These are phyloP conservation scores for Neofusicoccum ribis DNA, from an alignment of 2,329 filamentous ascomycete species.

Conservation along the genomic window DNA sequence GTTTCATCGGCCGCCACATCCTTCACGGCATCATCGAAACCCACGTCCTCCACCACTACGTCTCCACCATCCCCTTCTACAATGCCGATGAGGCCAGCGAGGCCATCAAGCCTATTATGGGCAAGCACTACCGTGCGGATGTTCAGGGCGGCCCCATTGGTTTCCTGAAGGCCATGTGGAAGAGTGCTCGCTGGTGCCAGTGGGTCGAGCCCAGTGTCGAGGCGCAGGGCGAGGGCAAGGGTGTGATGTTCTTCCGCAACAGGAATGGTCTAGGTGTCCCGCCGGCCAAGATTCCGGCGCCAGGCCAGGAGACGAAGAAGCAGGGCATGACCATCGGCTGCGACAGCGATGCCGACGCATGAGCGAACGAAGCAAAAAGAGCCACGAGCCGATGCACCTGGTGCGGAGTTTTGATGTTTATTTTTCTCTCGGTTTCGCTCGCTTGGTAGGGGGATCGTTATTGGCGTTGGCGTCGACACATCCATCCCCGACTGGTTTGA, in stretches of 20 bases:
- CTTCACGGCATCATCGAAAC: constrained; percentile 97
- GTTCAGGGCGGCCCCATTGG: constrained; percentile 73
- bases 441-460: background rate
- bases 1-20: constrained; percentile 87
- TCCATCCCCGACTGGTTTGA: background rate
- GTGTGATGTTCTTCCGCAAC: constrained; percentile 94
- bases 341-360: constrained; percentile 20
- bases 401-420: background rate
- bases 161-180: constrained; percentile 83
- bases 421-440: background rate
- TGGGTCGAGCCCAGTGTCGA: constrained; percentile 93
- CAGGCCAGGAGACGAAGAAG: constrained; percentile 22
- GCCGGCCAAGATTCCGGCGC: constrained; percentile 46
- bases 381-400: background rate
- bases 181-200: constrained; percentile 81
- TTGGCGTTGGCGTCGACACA: background rate
- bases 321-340: constrained; percentile 17
- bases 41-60: constrained; percentile 96
- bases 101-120: constrained; percentile 94
- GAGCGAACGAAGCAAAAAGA: background rate
- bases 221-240: constrained; percentile 76
- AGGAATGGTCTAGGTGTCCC: constrained; percentile 77
- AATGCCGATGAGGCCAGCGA: constrained; percentile 92
- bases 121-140: constrained; percentile 87
- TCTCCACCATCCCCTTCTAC: constrained; percentile 95